These are phyloP conservation scores for Leucaena leucocephala DNA, from an alignment of 306 rosid species.

Conservation along the genomic window DNA sequence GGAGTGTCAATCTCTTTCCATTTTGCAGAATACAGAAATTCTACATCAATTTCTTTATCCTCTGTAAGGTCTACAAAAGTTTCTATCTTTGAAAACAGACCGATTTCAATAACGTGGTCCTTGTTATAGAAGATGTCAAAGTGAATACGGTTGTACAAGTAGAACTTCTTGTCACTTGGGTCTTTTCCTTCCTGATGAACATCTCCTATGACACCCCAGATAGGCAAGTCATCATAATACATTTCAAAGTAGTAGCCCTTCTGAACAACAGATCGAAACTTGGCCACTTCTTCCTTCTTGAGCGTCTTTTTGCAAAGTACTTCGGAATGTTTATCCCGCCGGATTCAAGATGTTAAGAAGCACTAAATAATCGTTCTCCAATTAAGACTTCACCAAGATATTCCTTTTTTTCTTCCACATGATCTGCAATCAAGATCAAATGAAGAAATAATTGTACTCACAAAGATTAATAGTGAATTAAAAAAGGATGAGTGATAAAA, in stretches of 20 bases:
- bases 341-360: conserved; percentile 79
- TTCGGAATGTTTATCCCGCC: conserved; percentile 55
- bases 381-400: conserved; percentile 89
- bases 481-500: not conserved
- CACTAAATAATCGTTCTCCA: conserved; percentile 85
- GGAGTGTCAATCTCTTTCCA: conserved; percentile 82
- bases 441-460: not conserved
- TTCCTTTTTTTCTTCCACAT: conserved; percentile 75
- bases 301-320: conserved; percentile 57
- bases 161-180: conserved; percentile 74
- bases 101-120: conserved; percentile 80
- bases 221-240: conserved; percentile 90
- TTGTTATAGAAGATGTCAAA: conserved; percentile 70
- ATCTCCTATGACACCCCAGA: conserved; percentile 94
- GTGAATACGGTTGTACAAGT: conserved; percentile 80
- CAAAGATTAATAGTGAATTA: not conserved
- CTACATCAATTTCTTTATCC: conserved; percentile 64
- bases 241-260: conserved; percentile 90
- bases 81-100: conserved; percentile 56
- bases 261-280: conserved; percentile 66
- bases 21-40: conserved; percentile 68
- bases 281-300: conserved; percentile 58
- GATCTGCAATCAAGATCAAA: conserved; percentile 45
- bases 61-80: conserved; percentile 74
- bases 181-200: conserved; percentile 76